Base-by-base conservation (phyloP, 306 rosid genomes). In the Acacia melanoxylon region DNA sequence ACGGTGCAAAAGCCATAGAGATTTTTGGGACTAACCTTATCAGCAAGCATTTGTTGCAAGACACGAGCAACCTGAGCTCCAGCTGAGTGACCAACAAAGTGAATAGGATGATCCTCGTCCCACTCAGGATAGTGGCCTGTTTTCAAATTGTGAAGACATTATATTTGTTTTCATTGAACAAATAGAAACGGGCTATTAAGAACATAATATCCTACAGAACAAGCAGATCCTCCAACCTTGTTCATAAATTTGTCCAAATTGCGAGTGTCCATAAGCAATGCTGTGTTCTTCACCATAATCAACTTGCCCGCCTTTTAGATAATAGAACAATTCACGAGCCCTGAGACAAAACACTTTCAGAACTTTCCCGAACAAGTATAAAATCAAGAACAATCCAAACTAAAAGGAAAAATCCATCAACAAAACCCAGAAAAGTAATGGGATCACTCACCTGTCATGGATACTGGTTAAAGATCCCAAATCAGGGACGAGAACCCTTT, bases 41-140 rank as follows among this genome's bases (percentile, higher is more conserved):
- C 98, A 54, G 92, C 92, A 75, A 96, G 99, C 99, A 96, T 93
- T 93, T 96, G 97, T 81, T 96, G 99, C 83, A 96, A 88, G 67
- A 88, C 91, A 46, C 99, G 98, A 59, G 85, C 97, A 76, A 96
- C 98, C 86, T 96, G 99, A 46, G 98, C 99, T 63, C 99, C 99
- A 1, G 98, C 93, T 0, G 99, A 96, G 85, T 93, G 98, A 15
- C 98, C 99, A 40, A 96, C 99, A 72, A 96, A 96, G 85, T 96
- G 98, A 75, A 96, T 78, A 54, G 99, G 97, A 75, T 93, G 98
- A 75, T 96, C 97, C 76, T 93, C 99, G 78, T 93, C 97, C 99
- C 99, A 96, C 79, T 96, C 97, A 67, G 97, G 94, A 85, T 92
- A 96, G 79, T 96, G 91, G 45, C 99, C 99, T 93, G 89, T 48